Evolutionary conservation across 2,329 filamentous ascomycete species (phyloP).

Genomic region (Aspergillus unguis): DNA sequence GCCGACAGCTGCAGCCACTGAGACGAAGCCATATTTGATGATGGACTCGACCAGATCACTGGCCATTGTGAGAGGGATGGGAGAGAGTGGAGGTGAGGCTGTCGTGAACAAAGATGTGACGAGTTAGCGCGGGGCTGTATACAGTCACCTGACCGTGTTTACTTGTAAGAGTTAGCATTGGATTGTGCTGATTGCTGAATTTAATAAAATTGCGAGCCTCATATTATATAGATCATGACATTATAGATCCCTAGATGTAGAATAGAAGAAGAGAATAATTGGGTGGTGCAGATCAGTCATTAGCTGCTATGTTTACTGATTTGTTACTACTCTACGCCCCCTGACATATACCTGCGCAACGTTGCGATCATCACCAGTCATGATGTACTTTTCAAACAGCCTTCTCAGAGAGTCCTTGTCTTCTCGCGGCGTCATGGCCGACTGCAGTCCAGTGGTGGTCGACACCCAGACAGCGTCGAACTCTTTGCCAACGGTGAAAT

Average conservation of each 20-base stretch:
- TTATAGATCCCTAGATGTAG: too few relatives aligned
- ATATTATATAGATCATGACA: too few relatives aligned
- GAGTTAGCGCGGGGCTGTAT: too few relatives aligned
- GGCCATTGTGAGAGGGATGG: not conserved
- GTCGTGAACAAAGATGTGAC: too few relatives aligned
- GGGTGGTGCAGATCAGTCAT: too few relatives aligned
- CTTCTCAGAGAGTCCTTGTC: constrained; percentile 46
- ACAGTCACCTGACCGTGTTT: too few relatives aligned
- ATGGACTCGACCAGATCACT: not conserved
- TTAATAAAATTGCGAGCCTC: too few relatives aligned
- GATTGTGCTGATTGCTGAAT: too few relatives aligned
- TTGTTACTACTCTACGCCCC: constrained; percentile 30
- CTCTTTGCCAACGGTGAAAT: constrained; percentile 58
- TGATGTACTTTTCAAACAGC: constrained; percentile 62
- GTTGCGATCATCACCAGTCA: constrained; percentile 65
- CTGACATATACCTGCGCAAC: constrained; percentile 55
- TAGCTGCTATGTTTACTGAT: not conserved
- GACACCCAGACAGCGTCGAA: constrained; percentile 59
- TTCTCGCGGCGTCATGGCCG: constrained; percentile 54
- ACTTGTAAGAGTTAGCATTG: too few relatives aligned
- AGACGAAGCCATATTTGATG: constrained; percentile 6
- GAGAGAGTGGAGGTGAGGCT: not conserved
- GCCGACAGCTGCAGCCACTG: constrained; percentile 19
- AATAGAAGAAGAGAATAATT: too few relatives aligned
- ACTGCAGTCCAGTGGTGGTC: constrained; percentile 33